phyloP scores from a whole-genome alignment of 2,329 filamentous ascomycete species.

The Xylaria digitata region DNA sequence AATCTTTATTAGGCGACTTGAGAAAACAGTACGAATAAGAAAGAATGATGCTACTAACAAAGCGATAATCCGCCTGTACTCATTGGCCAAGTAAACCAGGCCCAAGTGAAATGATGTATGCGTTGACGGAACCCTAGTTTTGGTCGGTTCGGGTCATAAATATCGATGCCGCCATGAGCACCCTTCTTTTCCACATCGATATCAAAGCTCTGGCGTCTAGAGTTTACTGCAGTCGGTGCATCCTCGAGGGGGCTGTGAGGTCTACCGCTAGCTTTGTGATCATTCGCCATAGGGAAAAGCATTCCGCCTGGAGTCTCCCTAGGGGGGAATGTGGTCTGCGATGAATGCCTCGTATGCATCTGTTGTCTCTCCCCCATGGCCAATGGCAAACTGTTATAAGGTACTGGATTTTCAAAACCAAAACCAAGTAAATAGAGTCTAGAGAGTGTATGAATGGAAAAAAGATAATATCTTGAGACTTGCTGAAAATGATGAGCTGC shows the following conservation, averaged over 20 bases:
- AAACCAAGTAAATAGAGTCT: neutral
- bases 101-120: constrained; percentile 73
- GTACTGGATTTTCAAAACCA: neutral
- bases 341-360: constrained; percentile 1
- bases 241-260: constrained; percentile 22
- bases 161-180: constrained; percentile 35
- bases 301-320: neutral
- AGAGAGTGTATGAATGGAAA: constrained; percentile 18
- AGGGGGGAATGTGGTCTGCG: neutral
- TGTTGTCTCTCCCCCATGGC: constrained; percentile 10
- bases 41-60: constrained; percentile 38
- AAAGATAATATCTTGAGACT: neutral
- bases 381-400: neutral
- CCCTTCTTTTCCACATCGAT: constrained; percentile 21
- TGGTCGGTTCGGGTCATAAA: constrained; percentile 51
- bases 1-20: neutral
- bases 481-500: neutral
- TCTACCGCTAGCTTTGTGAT: constrained; percentile 8
- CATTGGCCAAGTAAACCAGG: constrained; percentile 81
- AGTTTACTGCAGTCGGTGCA: constrained; percentile 28
- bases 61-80: constrained; percentile 76
- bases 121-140: constrained; percentile 58
- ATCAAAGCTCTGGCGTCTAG: constrained; percentile 20
- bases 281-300: neutral
- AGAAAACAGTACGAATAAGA: neutral